Evolutionary conservation across 139 green algal genomes (phyloP), one percentile per base, ranked within the genome.

Genomic region (Pseudopediastrum boryanum): DNA sequence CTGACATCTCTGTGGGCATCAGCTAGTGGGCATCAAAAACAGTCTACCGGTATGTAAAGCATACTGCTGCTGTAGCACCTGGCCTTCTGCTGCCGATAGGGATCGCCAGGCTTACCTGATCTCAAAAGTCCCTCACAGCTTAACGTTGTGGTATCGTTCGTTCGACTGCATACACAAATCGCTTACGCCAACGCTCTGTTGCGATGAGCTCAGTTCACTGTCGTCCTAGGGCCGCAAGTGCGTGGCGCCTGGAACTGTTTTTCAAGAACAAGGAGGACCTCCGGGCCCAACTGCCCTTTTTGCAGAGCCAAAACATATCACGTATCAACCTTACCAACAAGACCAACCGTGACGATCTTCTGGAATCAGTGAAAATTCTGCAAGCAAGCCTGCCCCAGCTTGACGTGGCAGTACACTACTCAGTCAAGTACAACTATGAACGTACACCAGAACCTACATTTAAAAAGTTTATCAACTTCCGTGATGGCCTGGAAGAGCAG

Each of bases 231-330:
- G 46, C 21, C 35, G 19, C 56, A 23, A n/a, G 25, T 19, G 56
- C 46, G 13, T 88, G 84, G 84, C 62, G 80, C 31, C 65, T 86
- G 33, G 84, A 89, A 50, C 75, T 89, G 43, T 89, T 89, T 46
- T 88, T 81, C 75, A 88, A 86, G 62, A 71, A 39, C 4, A 16
- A 62, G 21, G 21, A 51, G 4, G 65, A 86, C 7, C 74, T 86
- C 39, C 36, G 59, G 0, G 68, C 44, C 16, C 33, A 82, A 27
- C 13, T 85, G 6, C 68, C 70, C 9, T 86, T 88, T 69, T 62
- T 88, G 21, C 27, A 33, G 7, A 43, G 52, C 35, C 71, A 79
- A 10, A 25, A 29, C 29, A 64, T 84, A 39, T 46, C 7, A 31
- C 36, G 75, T 0, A 5, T 88, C 35, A 89, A 86, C 61, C 10